Percentiles rank a stretch among this genome's conserved stretches.
Conservation (phyloP, 352 stramenopile species). For the Globisporangium carolinianum region DNA sequence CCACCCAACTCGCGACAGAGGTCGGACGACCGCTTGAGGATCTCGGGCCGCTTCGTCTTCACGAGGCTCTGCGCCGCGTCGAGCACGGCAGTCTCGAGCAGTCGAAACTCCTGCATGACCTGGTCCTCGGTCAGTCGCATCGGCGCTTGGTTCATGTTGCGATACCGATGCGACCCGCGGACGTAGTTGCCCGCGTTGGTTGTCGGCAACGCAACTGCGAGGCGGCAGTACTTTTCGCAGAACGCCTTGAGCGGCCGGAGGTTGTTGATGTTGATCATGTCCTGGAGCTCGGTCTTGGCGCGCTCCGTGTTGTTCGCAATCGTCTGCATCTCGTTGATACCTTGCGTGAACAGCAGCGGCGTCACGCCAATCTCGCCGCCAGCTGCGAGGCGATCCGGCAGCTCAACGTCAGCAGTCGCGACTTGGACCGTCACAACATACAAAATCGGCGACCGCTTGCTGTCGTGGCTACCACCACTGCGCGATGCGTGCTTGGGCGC, state of each 20-base stretch:
- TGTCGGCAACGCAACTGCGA: slow-evolving; percentile 46
- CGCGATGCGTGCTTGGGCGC: slow-evolving; percentile 27
- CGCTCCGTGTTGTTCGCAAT: slow-evolving; percentile 90
- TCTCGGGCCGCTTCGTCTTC: slow-evolving; percentile 83
- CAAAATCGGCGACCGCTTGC: slow-evolving; percentile 59
- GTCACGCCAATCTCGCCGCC: slow-evolving; percentile 79
- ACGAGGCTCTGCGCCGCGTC: slow-evolving; percentile 78
- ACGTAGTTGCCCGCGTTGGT: slow-evolving; percentile 16
- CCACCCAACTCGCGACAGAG: slow-evolving; percentile 84
- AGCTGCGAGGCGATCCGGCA: slow-evolving; percentile 57
- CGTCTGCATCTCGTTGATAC: slow-evolving; percentile 94
- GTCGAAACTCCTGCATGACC: slow-evolving; percentile 56
- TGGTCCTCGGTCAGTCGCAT: slow-evolving; percentile 68
- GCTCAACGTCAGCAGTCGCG: slow-evolving; percentile 60
- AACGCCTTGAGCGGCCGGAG: slow-evolving; percentile 75
- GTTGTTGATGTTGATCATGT: slow-evolving; percentile 88
- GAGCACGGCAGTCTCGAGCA: slow-evolving; percentile 56
- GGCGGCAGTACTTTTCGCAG: slow-evolving; percentile 74
- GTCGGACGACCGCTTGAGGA: slow-evolving; percentile 74
- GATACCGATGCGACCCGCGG: slow-evolving; percentile 37
- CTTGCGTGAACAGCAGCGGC: slow-evolving; percentile 85
- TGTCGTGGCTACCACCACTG: slow-evolving; percentile 18
- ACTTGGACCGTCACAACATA: slow-evolving; percentile 85
- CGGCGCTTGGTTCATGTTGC: slow-evolving; percentile 39
- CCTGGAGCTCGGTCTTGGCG: slow-evolving; percentile 83